Percentiles rank a stretch among this genome's conserved stretches.
Conservation (phyloP, 2,329 filamentous ascomycete species). For the Aspergillus sp. region DNA sequence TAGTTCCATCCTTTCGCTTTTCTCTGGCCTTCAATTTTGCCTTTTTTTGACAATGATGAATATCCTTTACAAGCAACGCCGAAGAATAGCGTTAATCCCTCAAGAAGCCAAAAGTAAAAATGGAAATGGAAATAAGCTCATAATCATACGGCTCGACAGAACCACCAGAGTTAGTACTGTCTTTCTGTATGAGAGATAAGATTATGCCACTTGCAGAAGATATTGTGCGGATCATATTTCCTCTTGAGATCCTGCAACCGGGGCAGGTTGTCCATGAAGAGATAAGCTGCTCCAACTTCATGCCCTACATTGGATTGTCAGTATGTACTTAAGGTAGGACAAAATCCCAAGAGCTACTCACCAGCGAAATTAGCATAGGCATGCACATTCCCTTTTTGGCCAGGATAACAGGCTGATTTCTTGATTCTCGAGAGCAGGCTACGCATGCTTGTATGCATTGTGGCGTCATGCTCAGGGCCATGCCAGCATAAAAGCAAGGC, state of each 20-base stretch:
- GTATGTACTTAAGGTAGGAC: constrained; percentile 4
- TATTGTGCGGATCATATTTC: constrained; percentile 7
- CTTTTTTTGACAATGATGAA: too few relatives aligned
- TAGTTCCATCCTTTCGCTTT: too few relatives aligned
- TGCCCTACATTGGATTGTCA: background rate
- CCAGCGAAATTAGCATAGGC: constrained; percentile 10
- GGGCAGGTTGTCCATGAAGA: constrained; percentile 6
- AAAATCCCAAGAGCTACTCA: background rate
- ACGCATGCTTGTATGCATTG: too few relatives aligned
- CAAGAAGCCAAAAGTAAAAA: too few relatives aligned
- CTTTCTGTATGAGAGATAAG: too few relatives aligned
- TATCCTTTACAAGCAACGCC: too few relatives aligned
- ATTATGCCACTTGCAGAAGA: constrained; percentile 9
- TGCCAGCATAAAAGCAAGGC: constrained; percentile 8
- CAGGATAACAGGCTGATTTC: background rate
- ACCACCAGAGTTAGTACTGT: too few relatives aligned
- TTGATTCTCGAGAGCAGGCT: background rate
- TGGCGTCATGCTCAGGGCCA: constrained; percentile 3
- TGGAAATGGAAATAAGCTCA: too few relatives aligned
- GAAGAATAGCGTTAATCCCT: too few relatives aligned
- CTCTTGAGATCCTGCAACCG: constrained; percentile 8
- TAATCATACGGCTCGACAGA: too few relatives aligned
- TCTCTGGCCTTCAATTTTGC: too few relatives aligned
- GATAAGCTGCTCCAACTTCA: too few relatives aligned
- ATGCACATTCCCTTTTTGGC: background rate